Percentiles rank a stretch among this genome's conserved stretches.
Conservation (phyloP, 2,329 filamentous ascomycete species). For the Aschersonia sp. region DNA sequence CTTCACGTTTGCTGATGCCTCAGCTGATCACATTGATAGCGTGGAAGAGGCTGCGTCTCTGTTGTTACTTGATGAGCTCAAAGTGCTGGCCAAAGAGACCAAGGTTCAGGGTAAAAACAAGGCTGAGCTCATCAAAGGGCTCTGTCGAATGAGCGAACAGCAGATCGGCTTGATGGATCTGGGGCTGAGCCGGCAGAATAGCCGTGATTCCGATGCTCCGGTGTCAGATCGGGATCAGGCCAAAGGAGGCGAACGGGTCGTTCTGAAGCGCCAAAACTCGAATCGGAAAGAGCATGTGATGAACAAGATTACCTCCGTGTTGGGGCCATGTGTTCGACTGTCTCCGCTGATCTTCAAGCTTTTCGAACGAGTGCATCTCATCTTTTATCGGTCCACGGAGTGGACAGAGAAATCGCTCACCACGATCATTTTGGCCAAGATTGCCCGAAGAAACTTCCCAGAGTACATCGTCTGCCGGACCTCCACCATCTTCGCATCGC, state of each 20-base stretch:
- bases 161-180: constrained; percentile 64
- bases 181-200: constrained; percentile 50
- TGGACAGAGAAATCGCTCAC: constrained; percentile 97
- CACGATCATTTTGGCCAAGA: constrained; percentile 85
- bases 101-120: constrained; percentile 86
- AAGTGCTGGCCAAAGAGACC: constrained; percentile 67
- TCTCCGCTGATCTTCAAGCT: constrained; percentile 59
- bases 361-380: constrained; percentile 86
- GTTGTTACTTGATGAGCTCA: constrained; percentile 78
- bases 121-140: constrained; percentile 57
- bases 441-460: constrained; percentile 76
- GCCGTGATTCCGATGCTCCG: constrained; percentile 36
- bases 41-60: constrained; percentile 74
- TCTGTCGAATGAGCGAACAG: constrained; percentile 57
- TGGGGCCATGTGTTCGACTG: constrained; percentile 74
- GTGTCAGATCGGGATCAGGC: constrained; percentile 22
- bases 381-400: constrained; percentile 90
- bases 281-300: constrained; percentile 65
- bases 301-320: constrained; percentile 59
- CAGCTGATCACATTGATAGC: constrained; percentile 56
- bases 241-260: constrained; percentile 3
- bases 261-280: constrained; percentile 18
- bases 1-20: constrained; percentile 72
- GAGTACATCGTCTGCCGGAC: constrained; percentile 83
- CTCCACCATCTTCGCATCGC: constrained; percentile 71